Evolutionary conservation across 306 rosid species (phyloP).

Genomic region (Phaseolus lunatus): DNA sequence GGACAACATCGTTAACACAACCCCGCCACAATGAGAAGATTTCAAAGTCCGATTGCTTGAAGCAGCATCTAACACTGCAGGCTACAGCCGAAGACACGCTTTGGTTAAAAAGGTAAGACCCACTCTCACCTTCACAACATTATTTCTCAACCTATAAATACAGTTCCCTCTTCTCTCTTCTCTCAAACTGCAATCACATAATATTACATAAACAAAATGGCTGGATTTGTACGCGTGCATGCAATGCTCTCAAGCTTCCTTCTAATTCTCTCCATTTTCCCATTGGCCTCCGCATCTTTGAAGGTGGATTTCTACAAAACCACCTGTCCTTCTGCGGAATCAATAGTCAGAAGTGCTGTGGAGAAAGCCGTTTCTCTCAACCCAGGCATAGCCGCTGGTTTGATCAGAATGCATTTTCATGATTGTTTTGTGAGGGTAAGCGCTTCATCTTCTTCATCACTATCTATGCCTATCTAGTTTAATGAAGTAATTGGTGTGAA

Average conservation of each 20-base stretch:
- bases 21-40: neutral
- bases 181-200: too few relatives aligned
- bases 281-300: constrained; percentile 46
- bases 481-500: too few relatives aligned
- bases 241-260: constrained; percentile 34
- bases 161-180: neutral
- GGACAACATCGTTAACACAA: neutral
- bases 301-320: constrained; percentile 43
- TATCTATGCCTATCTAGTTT: too few relatives aligned
- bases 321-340: constrained; percentile 50
- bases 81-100: constrained; percentile 43
- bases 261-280: constrained; percentile 41
- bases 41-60: constrained; percentile 13
- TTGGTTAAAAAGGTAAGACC: constrained; percentile 44
- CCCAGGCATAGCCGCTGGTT: constrained; percentile 51
- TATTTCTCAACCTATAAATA: constrained; percentile 35
- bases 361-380: constrained; percentile 51
- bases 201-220: too few relatives aligned
- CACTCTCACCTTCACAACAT: constrained; percentile 43
- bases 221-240: neutral
- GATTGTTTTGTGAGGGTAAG: constrained; percentile 56
- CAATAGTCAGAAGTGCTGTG: constrained; percentile 51
- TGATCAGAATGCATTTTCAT: constrained; percentile 58
- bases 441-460: neutral
- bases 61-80: neutral